Percentiles rank a stretch among this genome's conserved stretches.
Conservation (phyloP, 2,329 filamentous ascomycete species). For the Penicillium sp. region DNA sequence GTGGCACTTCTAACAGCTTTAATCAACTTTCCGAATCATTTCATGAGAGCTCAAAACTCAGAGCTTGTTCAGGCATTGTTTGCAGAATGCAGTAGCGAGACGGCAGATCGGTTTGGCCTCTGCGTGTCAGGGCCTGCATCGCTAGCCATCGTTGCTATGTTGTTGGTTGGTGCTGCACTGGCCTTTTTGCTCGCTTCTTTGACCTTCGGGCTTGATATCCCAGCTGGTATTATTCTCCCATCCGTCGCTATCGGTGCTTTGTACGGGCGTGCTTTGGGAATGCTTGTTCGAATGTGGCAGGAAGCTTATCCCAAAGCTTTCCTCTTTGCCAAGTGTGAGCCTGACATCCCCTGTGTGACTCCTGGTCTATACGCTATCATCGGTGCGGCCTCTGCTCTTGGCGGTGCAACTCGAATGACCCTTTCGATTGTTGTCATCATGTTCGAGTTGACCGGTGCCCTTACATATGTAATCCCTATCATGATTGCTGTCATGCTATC, state of each 20-base stretch:
- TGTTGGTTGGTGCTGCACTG: constrained; percentile 77
- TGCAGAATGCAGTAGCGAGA: constrained; percentile 78
- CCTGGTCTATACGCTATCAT: constrained; percentile 96
- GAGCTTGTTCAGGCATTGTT: constrained; percentile 92
- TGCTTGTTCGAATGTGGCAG: constrained; percentile 87
- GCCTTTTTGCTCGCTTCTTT: constrained; percentile 83
- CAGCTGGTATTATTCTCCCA: constrained; percentile 91
- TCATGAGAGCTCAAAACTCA: constrained; percentile 89
- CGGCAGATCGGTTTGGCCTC: constrained; percentile 83
- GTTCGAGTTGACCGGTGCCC: constrained; percentile 94
- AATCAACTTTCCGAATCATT: constrained; percentile 93
- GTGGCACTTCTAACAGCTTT: constrained; percentile 80
- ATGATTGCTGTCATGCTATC: constrained; percentile 99
- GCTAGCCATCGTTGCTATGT: constrained; percentile 74
- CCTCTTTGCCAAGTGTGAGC: constrained; percentile 76
- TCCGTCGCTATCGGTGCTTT: constrained; percentile 95
- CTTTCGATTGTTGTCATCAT: constrained; percentile 99
- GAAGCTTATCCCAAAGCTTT: constrained; percentile 73
- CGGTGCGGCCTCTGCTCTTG: constrained; percentile 89
- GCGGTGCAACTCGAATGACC: constrained; percentile 92
- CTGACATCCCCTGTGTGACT: constrained; percentile 83
- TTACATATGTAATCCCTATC: constrained; percentile 95
- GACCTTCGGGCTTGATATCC: constrained; percentile 92
- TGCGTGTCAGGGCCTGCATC: constrained; percentile 86
- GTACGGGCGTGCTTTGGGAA: constrained; percentile 83